phyloP scores from a whole-genome alignment of 257 asterid species.

The Solanum acaule region DNA sequence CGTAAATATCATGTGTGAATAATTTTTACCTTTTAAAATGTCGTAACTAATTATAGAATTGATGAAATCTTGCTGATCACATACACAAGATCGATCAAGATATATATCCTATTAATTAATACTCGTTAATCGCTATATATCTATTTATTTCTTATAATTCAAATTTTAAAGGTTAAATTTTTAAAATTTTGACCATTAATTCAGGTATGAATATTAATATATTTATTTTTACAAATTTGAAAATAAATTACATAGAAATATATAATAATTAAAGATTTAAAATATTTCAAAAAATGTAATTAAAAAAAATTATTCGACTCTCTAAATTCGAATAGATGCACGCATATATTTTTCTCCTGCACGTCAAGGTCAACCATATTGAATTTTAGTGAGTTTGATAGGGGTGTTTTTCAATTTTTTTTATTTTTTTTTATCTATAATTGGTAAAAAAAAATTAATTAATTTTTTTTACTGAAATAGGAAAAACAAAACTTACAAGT shows the following conservation, averaged over 20 bases:
- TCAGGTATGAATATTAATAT: not conserved
- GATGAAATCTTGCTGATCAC: not conserved
- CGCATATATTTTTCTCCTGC: not conserved
- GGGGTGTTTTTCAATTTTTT: not conserved
- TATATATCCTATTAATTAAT: not conserved
- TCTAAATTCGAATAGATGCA: not conserved
- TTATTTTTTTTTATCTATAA: not conserved
- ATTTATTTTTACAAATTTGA: no score
- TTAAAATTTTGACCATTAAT: not conserved
- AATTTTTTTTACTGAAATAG: not conserved
- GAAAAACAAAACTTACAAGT: not conserved
- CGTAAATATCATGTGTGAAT: not conserved
- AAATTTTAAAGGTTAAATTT: no score
- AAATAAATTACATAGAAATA: no score
- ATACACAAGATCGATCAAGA: not conserved
- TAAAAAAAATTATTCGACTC: not conserved
- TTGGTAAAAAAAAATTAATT: not conserved
- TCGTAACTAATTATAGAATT: no score
- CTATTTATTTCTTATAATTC: no score
- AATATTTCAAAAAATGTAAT: no score
- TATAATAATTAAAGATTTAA: no score
- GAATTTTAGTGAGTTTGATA: not conserved
- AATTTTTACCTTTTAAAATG: no score
- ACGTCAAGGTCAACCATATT: not conserved
- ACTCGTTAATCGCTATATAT: no score